Evolutionary conservation across 805 yeast species (phyloP), one percentile per base, ranked within the genome.

Genomic region (Candida coquimbonensis): DNA sequence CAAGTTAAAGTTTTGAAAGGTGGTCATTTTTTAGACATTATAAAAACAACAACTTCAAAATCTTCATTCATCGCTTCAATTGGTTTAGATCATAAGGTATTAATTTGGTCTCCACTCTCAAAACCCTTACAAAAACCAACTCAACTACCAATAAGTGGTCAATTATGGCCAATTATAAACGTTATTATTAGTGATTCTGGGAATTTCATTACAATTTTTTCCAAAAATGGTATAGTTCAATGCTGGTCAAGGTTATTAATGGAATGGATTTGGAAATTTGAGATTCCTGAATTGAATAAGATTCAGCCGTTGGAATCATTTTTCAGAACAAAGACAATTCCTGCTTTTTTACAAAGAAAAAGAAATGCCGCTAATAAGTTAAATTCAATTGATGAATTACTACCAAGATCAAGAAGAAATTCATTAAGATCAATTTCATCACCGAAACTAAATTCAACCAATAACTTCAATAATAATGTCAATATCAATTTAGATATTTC

Each of bases 31-130:
- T 65, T 85, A 41, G 95, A 87, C 59, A 71, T 85, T 5, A 70
- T 83, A 32, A 73, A 72, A 46, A 66, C 84, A 11, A 64, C 72
- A n/a, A 74, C 87, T 0, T 80, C 86, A 13, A 61, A 71, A 19
- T 66, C 75, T 13, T 80, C 87, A 3, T 81, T 84, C 54, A 70
- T 85, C 24, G 79, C 86, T 0, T 73, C 85, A 1, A 74, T 83
- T 26, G 91, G 90, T 5, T 66, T 87, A 57, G 95, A 87, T 54
- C 89, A 83, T 53, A 76, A 73, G 48, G 72, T 87, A 5, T 61
- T 78, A 31, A 77, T 86, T 11, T 87, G 95, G 95, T 81, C 86
- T 0, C 89, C 89, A 4, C 58, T 80, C 45, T 62, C 69, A 1
- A 62, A 58, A 19, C 85, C 71, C 36, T 60, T 65, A 42, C 81